Percentiles rank a stretch among this genome's conserved stretches.
Evolutionary conservation across 1,139 yeast species (phyloP).

Genomic region (Yamadazyma atmosphaerica): DNA sequence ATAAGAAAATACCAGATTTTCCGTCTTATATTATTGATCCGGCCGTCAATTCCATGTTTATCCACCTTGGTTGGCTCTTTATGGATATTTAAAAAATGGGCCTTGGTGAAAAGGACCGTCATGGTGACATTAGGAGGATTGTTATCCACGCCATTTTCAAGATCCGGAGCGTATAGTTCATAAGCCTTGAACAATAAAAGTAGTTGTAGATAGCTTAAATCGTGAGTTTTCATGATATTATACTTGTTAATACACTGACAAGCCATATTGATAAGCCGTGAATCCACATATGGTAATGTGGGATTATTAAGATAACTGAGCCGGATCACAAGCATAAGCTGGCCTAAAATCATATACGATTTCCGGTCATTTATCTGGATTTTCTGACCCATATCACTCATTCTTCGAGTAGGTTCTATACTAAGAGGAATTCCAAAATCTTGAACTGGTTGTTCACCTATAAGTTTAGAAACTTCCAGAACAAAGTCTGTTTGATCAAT

Average conservation of each 20-base stretch:
- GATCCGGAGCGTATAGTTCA: slow-evolving; percentile 45
- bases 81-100: slow-evolving; percentile 44
- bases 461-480: slow-evolving; percentile 18
- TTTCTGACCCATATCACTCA: too few species aligned
- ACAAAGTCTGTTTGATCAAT: slow-evolving; percentile 39
- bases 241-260: slow-evolving; percentile 38
- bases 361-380: slow-evolving; percentile 20
- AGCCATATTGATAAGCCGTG: slow-evolving; percentile 32
- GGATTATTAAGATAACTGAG: slow-evolving; percentile 27
- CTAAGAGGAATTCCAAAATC: too few species aligned
- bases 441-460: too few species aligned
- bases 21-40: slow-evolving; percentile 20
- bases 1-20: slow-evolving; percentile 32
- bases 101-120: slow-evolving; percentile 29
- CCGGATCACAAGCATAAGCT: slow-evolving; percentile 25
- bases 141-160: slow-evolving; percentile 48
- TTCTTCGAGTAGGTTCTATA: too few species aligned
- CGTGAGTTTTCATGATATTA: slow-evolving; percentile 34
- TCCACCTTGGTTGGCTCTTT: slow-evolving; percentile 30
- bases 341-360: slow-evolving; percentile 31
- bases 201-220: slow-evolving; percentile 34
- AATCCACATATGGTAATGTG: slow-evolving; percentile 21
- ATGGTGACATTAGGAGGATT: slow-evolving; percentile 50
- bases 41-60: slow-evolving; percentile 2
- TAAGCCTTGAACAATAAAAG: slow-evolving; percentile 31